Evolutionary conservation across 106 monocot genomes (phyloP), one percentile per base, ranked within the genome.

Genomic region (Dactylorhiza incarnata): DNA sequence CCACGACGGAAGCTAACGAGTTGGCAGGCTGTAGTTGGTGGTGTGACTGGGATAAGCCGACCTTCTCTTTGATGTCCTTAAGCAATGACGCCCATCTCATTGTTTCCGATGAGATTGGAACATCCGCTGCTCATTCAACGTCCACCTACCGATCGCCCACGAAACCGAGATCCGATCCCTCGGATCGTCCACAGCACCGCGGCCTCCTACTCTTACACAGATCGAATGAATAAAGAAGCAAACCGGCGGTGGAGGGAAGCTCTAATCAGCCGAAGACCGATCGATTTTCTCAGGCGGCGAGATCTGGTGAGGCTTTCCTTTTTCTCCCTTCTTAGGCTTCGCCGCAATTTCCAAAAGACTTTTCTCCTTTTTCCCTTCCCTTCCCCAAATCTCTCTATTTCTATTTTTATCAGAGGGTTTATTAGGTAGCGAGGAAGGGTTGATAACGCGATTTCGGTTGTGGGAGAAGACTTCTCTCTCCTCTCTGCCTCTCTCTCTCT

Each of bases 51-150:
- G 90, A 72, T 52, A 95, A 48, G 0, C 95, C 95, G 75, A 95
- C 90, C 86, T 88, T 95, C 75, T 90, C 95, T 52, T 82, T 95
- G 73, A 95, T 78, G 77, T 92, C 92, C 90, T 95, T 92, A 69
- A 95, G 86, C 85, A 95, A 86, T 78, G 92, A 83, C 52, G 94
- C 80, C 94, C 94, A 94, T 94, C 86, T 94, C 91, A 88, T 94
- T 72, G 83, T 84, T 90, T 86, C 75, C 83, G 54, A 72, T 80
- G 76, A 51, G 86, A 82, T 58, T 80, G 82, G 74, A 88, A 85
- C 86, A 87, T 90, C 69, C 17, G 76, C 45, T 76, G 72, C 72
- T 77, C 77, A 75, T 81, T 83, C 75, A 75, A 73, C 43, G 24
- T 37, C 71, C 77, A 48, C 76, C 46, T 19, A 71, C 63, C 24